Evolutionary conservation across 805 yeast species (phyloP).

Genomic region (Ogataea allantospora): DNA sequence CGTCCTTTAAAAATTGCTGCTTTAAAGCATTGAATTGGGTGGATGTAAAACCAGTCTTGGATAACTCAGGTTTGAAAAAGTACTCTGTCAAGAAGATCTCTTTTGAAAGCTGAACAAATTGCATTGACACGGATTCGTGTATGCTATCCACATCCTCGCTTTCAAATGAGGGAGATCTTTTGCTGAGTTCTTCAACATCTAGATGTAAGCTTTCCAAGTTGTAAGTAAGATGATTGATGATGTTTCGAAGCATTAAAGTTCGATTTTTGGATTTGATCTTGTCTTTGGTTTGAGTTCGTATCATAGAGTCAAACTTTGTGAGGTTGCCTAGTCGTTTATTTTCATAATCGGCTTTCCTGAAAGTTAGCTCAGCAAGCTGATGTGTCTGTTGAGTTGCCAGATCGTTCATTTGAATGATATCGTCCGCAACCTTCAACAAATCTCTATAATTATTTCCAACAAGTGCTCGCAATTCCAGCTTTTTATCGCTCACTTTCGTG

Average conservation of each 20-base stretch:
- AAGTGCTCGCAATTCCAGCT: constrained; percentile 28
- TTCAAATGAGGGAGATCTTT: constrained; percentile 4
- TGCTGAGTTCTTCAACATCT: constrained; percentile 8
- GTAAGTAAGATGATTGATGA: constrained; percentile 29
- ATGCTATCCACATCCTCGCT: constrained; percentile 7
- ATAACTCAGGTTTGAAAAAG: constrained; percentile 23
- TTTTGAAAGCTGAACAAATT: constrained; percentile 27
- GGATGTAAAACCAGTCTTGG: constrained; percentile 10
- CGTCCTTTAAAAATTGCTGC: constrained; percentile 16
- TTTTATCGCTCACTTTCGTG: constrained; percentile 23
- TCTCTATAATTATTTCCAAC: constrained; percentile 38
- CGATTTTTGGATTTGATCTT: constrained; percentile 18
- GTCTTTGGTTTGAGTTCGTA: constrained; percentile 5
- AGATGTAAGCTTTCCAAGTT: constrained; percentile 18
- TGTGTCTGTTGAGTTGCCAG: constrained; percentile 27
- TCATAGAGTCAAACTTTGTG: constrained; percentile 17
- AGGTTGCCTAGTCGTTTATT: constrained; percentile 23
- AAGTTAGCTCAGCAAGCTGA: constrained; percentile 28
- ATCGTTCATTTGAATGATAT: constrained; percentile 35
- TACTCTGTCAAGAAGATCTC: constrained; percentile 24
- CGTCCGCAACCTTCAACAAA: constrained; percentile 36
- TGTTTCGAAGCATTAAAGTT: constrained; percentile 22
- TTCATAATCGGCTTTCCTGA: constrained; percentile 30
- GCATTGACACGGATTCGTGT: constrained; percentile 16
- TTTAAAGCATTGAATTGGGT: constrained; percentile 22